Evolutionary conservation across 768 basidiomycete species (phyloP), one percentile per base, ranked within the genome.

Genomic region (Mycena indigotica): DNA sequence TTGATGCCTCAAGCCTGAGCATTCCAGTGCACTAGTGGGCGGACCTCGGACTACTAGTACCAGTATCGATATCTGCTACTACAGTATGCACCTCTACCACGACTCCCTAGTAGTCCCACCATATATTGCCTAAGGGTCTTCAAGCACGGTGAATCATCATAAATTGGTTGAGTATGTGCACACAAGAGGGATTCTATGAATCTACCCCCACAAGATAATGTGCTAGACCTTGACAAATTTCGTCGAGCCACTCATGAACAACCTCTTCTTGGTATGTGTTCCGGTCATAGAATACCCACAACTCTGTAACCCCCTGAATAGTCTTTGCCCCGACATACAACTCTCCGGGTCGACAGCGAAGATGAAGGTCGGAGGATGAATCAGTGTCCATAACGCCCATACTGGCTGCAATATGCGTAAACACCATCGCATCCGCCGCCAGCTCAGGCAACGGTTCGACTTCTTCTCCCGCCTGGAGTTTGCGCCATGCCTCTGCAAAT

Each of bases 131-230:
- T n/a, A n/a, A n/a, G n/a, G n/a, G n/a, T n/a, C n/a, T n/a, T n/a
- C n/a, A n/a, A n/a, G n/a, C n/a, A n/a, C n/a, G n/a, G n/a, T n/a
- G n/a, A n/a, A n/a, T n/a, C n/a, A n/a, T n/a, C n/a, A n/a, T n/a
- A n/a, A n/a, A n/a, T n/a, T n/a, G n/a, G n/a, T n/a, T n/a, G n/a
- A n/a, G n/a, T n/a, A n/a, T n/a, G n/a, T n/a, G n/a, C n/a, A n/a
- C n/a, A n/a, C n/a, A n/a, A n/a, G n/a, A n/a, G n/a, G n/a, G n/a
- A n/a, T n/a, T n/a, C n/a, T n/a, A n/a, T n/a, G n/a, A n/a, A n/a
- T n/a, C n/a, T n/a, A n/a, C n/a, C n/a, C n/a, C n/a, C n/a, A n/a
- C 82, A 83, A 48, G 68, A 54, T 73, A 77, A 61, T 67, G 72
- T 26, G 67, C 29, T 10, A 71, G 57, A 1, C 73, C 77, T 15